Conservation (phyloP, 768 basidiomycete species). For the Tremella mesenterica region DNA sequence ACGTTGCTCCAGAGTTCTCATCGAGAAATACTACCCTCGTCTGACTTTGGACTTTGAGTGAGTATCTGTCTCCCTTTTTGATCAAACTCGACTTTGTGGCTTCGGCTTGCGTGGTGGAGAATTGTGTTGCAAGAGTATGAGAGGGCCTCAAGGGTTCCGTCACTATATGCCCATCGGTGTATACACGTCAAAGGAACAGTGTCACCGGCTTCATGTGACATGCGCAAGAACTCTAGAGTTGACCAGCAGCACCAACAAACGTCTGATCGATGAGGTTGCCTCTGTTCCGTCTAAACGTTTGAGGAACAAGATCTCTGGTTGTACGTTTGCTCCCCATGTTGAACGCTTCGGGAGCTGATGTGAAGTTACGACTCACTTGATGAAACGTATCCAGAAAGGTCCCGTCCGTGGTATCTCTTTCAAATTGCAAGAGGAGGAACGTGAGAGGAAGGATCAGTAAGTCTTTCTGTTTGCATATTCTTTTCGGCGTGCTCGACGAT, state of each 20-base stretch:
- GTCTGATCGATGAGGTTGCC: slow-evolving; percentile 63
- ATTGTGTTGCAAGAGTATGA: too few species aligned
- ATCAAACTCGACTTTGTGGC: too few species aligned
- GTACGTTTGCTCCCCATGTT: slow-evolving; percentile 20
- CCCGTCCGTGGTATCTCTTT: slow-evolving; percentile 99
- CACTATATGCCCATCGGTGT: too few species aligned
- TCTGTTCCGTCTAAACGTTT: slow-evolving; percentile 95
- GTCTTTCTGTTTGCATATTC: background rate
- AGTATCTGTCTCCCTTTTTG: slow-evolving; percentile 16
- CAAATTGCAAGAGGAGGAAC: slow-evolving; percentile 99
- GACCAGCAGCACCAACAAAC: slow-evolving; percentile 72
- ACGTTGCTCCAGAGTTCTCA: slow-evolving; percentile 95
- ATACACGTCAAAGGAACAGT: too few species aligned
- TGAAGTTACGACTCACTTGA: slow-evolving; percentile 87
- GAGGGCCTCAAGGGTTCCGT: too few species aligned
- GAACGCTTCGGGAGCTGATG: slow-evolving; percentile 3
- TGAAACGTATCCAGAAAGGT: slow-evolving; percentile 98
- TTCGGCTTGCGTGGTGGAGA: too few species aligned
- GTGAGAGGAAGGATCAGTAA: slow-evolving; percentile 98
- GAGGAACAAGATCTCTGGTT: slow-evolving; percentile 98
- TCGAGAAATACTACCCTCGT: slow-evolving; percentile 99
- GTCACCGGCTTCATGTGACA: background rate
- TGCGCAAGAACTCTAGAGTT: background rate
- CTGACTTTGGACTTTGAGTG: slow-evolving; percentile 94
- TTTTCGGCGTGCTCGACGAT: too few species aligned